A percentile compares a stretch with the other conserved stretches of the same genome.
These are phyloP conservation scores for Hippophae rhamnoides DNA, from an alignment of 306 rosid genomes.

Conservation along the genomic window DNA sequence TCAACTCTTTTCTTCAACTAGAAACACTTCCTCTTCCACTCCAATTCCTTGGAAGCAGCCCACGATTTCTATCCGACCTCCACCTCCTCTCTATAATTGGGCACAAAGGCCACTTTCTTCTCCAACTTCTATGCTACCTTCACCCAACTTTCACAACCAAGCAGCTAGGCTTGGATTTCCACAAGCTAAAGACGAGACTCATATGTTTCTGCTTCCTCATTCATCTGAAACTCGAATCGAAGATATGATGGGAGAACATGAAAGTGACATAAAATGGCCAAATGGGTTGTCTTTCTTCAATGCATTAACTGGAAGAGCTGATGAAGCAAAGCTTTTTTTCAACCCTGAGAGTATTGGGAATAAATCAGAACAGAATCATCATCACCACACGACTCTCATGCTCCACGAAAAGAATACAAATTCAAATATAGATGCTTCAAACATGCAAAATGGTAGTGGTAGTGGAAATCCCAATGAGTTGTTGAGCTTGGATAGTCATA, in stretches of 20 bases:
- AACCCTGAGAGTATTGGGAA: slow-evolving; percentile 56
- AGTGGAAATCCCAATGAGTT: slow-evolving; percentile 51
- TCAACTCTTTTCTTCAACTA: slow-evolving; percentile 83
- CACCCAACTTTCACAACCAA: slow-evolving; percentile 58
- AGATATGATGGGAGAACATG: slow-evolving; percentile 74
- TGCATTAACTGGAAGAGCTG: slow-evolving; percentile 72
- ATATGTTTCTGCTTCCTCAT: slow-evolving; percentile 73
- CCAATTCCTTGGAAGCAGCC: slow-evolving; percentile 62
- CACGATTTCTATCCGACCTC: slow-evolving; percentile 58
- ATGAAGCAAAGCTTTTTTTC: slow-evolving; percentile 75
- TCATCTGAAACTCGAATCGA: slow-evolving; percentile 57
- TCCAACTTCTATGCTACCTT: slow-evolving; percentile 52
- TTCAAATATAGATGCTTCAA: slow-evolving; percentile 32
- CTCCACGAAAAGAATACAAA: slow-evolving; percentile 13
- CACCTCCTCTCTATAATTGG: slow-evolving; percentile 77
- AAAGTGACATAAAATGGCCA: slow-evolving; percentile 86
- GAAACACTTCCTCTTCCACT: slow-evolving; percentile 57
- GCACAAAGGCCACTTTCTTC: slow-evolving; percentile 65
- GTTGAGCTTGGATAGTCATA: slow-evolving; percentile 84
- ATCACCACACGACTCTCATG: slow-evolving; percentile 15
- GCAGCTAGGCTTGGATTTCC: slow-evolving; percentile 49
- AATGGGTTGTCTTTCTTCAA: slow-evolving; percentile 80
- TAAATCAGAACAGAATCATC: slow-evolving; percentile 37
- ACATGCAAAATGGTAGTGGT: slow-evolving; percentile 28
- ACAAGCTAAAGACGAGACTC: slow-evolving; percentile 62